Evolutionary conservation across 139 green algal genomes (phyloP).

Genomic region (Volvox reticuliferus): DNA sequence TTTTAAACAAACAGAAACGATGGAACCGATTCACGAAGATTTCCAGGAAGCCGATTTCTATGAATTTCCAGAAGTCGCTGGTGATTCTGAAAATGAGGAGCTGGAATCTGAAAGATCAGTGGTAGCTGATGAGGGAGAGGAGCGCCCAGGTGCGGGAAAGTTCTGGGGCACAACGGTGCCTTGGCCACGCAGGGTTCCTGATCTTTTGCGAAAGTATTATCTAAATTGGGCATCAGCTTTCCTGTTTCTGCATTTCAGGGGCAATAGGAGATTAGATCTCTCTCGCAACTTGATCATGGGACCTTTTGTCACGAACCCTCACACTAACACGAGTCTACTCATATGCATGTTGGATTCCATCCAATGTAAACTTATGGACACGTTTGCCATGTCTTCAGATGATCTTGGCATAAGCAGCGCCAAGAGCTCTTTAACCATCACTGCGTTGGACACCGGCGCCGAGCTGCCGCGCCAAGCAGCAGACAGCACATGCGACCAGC

Average conservation of each 20-base stretch:
- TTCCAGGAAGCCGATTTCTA: slow-evolving; percentile 11
- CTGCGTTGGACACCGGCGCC: slow-evolving; percentile 7
- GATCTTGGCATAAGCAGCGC: background rate
- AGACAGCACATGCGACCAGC: background rate
- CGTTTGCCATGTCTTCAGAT: background rate
- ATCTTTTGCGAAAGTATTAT: too few species aligned
- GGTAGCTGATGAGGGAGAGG: background rate
- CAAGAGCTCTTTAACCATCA: slow-evolving; percentile 15
- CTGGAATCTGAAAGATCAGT: background rate
- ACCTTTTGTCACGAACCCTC: too few species aligned
- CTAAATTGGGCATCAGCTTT: too few species aligned
- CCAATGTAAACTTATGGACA: too few species aligned
- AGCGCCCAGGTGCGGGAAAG: background rate
- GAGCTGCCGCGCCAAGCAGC: background rate
- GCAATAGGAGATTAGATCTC: background rate
- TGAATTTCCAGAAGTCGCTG: background rate
- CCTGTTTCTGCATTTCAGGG: background rate
- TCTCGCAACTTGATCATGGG: background rate
- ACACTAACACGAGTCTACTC: too few species aligned
- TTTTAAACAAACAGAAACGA: background rate
- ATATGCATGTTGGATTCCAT: too few species aligned
- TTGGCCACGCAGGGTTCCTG: too few species aligned
- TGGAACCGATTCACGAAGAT: slow-evolving; percentile 22
- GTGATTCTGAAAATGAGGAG: background rate
- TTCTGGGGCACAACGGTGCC: too few species aligned